Percentiles rank a stretch among this genome's conserved stretches.
Evolutionary conservation across 1,284 basidiomycete species (phyloP).

Genomic region (Retiboletus flavoniger): DNA sequence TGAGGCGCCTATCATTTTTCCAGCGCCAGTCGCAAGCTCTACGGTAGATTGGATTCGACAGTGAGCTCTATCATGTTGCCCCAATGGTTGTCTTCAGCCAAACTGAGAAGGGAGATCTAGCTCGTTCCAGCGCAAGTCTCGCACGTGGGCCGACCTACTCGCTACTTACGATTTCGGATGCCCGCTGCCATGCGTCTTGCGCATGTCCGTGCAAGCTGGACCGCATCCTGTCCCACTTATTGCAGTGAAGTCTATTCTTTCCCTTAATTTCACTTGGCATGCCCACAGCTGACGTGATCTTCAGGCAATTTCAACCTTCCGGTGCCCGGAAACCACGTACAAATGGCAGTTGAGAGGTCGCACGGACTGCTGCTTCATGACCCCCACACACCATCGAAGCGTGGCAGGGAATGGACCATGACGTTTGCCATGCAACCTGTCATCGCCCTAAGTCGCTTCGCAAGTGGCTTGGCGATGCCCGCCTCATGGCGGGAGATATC

Average conservation of each 20-base stretch:
- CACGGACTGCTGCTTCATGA: constrained; percentile 13
- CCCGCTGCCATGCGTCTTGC: constrained; percentile 25
- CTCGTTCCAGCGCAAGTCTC: background rate
- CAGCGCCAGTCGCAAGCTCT: background rate
- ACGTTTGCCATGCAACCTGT: constrained; percentile 21
- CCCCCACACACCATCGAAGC: constrained; percentile 29
- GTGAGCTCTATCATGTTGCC: background rate
- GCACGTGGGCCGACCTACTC: constrained; percentile 19
- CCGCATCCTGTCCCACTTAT: constrained; percentile 14
- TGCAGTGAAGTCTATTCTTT: constrained; percentile 20
- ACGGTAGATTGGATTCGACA: background rate
- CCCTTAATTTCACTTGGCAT: constrained; percentile 24
- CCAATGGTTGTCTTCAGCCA: background rate
- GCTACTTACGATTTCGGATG: constrained; percentile 2
- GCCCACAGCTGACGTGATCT: constrained; percentile 29
- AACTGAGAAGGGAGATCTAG: background rate
- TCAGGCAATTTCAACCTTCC: constrained; percentile 21
- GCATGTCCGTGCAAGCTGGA: constrained; percentile 27
- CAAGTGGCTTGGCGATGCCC: constrained; percentile 31
- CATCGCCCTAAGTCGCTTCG: constrained; percentile 34
- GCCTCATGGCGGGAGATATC: constrained; percentile 33
- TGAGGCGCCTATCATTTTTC: background rate
- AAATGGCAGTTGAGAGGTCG: constrained; percentile 22
- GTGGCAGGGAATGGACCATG: constrained; percentile 31
- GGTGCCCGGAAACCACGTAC: constrained; percentile 30